Evolutionary conservation across 2,329 filamentous ascomycete species (phyloP).

Genomic region (Phialemoniopsis sp.): DNA sequence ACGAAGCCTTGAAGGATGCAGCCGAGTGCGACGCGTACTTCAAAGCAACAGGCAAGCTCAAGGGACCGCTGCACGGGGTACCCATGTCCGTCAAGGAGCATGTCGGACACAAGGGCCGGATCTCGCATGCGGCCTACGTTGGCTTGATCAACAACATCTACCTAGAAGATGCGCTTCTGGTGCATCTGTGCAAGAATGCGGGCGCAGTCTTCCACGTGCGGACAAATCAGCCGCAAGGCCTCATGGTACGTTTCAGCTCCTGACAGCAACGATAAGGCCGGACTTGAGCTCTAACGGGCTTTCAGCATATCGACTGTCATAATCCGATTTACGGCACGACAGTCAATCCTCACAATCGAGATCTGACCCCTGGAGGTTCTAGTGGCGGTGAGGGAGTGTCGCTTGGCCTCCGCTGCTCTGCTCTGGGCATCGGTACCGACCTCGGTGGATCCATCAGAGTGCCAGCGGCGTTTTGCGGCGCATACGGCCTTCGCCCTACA

Average conservation of each 20-base stretch:
- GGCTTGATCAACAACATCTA: conserved; percentile 15
- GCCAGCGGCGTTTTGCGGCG: conserved; percentile 22
- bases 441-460: conserved; percentile 19
- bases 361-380: conserved; percentile 25
- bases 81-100: conserved; percentile 46
- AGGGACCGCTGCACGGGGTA: conserved; percentile 35
- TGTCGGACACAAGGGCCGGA: conserved; percentile 36
- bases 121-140: conserved; percentile 22
- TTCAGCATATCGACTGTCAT: conserved; percentile 17
- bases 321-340: conserved; percentile 29
- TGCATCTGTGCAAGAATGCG: conserved; percentile 22
- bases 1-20: conserved; percentile 22
- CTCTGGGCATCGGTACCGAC: conserved; percentile 29
- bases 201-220: conserved; percentile 37
- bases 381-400: conserved; percentile 32
- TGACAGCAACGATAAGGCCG: too few relatives aligned
- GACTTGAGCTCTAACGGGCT: too few relatives aligned
- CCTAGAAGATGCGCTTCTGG: conserved; percentile 24
- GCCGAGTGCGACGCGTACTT: conserved; percentile 24
- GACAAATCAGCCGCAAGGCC: conserved; percentile 33
- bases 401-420: conserved; percentile 23
- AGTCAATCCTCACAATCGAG: conserved; percentile 25
- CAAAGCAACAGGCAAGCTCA: conserved; percentile 16
- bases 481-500: conserved; percentile 22
- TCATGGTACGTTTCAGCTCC: conserved; percentile 17